phyloP scores from a whole-genome alignment of 345 rosid species.

The Bruguiera gymnorhiza region DNA sequence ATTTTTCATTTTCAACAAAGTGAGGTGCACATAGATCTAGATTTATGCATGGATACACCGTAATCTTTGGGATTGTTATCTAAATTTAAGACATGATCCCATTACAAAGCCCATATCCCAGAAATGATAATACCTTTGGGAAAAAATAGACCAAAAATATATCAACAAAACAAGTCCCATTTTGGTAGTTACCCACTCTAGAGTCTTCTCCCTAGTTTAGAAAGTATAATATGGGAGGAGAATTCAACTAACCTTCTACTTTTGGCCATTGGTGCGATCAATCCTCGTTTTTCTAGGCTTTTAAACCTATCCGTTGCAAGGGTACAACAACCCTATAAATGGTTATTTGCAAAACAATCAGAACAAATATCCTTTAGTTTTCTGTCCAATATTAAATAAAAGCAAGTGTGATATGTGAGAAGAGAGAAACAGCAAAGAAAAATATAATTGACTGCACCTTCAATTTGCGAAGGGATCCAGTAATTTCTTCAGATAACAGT shows the following conservation, averaged over 20 bases:
- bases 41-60: no score
- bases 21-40: no score
- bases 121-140: no score
- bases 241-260: constrained; percentile 49
- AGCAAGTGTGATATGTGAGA: neutral
- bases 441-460: constrained; percentile 43
- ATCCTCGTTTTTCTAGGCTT: constrained; percentile 90
- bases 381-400: neutral
- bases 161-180: neutral
- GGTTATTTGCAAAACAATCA: neutral
- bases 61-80: no score
- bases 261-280: constrained; percentile 59
- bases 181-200: neutral
- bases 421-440: constrained; percentile 3
- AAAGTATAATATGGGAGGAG: neutral
- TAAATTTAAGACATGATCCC: no score
- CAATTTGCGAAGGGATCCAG: constrained; percentile 80
- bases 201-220: neutral
- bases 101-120: no score
- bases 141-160: neutral
- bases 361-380: neutral
- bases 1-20: no score
- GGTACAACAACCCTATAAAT: constrained; percentile 70
- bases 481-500: constrained; percentile 83
- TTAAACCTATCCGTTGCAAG: constrained; percentile 84